Evolutionary conservation across 306 rosid genomes (phyloP).

Genomic region (Albizia julibrissin): DNA sequence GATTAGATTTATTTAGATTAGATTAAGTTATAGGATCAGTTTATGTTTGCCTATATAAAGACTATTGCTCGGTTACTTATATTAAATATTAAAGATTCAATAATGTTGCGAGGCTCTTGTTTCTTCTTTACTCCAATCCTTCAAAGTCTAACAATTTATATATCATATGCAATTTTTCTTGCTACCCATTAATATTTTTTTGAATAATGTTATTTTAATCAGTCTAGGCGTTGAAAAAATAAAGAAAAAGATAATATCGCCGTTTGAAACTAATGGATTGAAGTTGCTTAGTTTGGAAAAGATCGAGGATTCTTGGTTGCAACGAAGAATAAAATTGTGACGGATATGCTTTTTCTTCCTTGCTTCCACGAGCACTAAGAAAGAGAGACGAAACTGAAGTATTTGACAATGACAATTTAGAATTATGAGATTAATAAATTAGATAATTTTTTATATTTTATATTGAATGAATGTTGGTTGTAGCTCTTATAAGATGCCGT

Average conservation of each 20-base stretch:
- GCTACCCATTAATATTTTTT: background rate
- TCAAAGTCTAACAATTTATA: too few relatives aligned
- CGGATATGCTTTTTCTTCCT: background rate
- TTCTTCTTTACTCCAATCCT: too few relatives aligned
- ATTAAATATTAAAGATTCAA: too few relatives aligned
- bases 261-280: background rate
- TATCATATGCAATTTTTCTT: background rate
- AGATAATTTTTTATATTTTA: too few relatives aligned
- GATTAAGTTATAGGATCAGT: too few relatives aligned
- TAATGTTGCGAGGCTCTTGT: too few relatives aligned
- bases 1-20: too few relatives aligned
- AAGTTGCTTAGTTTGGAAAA: slow-evolving; percentile 1
- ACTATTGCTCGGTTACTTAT: too few relatives aligned
- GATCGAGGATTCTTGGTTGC: background rate
- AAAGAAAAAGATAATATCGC: background rate
- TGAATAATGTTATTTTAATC: background rate
- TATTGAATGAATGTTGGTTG: too few relatives aligned
- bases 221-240: background rate
- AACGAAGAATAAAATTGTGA: background rate
- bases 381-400: background rate
- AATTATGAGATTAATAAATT: too few relatives aligned
- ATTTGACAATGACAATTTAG: background rate
- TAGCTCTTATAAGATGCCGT: too few relatives aligned
- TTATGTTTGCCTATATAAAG: too few relatives aligned
- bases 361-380: background rate